These are phyloP conservation scores for Boletus edulis DNA, from an alignment of 768 basidiomycete genomes.

Conservation along the genomic window DNA sequence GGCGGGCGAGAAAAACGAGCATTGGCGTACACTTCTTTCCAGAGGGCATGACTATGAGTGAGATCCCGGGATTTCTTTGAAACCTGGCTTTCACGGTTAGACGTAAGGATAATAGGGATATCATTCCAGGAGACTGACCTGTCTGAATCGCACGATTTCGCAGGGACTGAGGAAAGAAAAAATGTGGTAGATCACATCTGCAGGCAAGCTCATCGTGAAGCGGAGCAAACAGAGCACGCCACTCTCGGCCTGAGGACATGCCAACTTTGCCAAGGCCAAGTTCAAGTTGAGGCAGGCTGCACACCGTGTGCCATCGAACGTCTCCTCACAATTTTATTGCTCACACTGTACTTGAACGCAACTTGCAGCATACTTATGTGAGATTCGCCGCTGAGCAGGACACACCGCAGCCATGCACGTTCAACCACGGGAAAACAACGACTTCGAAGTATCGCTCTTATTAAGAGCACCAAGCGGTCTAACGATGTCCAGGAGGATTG, in stretches of 20 bases:
- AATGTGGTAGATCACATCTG: not conserved
- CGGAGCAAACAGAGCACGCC: too few species aligned
- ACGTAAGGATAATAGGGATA: not conserved
- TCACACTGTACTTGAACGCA: too few species aligned
- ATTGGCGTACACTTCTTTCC: not conserved
- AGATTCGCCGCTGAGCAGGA: too few species aligned
- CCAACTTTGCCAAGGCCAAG: too few species aligned
- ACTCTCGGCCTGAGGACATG: too few species aligned
- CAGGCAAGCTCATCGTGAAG: not conserved
- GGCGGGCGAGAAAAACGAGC: not conserved
- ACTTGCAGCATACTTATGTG: too few species aligned
- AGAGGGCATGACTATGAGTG: not conserved
- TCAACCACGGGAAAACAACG: not conserved
- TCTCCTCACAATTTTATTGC: too few species aligned
- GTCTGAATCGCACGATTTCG: not conserved
- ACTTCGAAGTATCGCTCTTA: constrained; percentile 2
- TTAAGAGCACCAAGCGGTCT: not conserved
- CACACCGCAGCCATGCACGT: constrained; percentile 13
- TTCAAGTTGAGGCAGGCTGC: too few species aligned
- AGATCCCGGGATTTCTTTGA: not conserved
- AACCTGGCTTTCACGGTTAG: not conserved
- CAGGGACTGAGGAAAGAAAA: not conserved
- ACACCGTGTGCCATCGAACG: too few species aligned
- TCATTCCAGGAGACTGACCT: not conserved
- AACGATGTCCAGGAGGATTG: constrained; percentile 24